phyloP scores from a whole-genome alignment of 2,329 filamentous ascomycete genomes.

The Acrodontium crateriforme region DNA sequence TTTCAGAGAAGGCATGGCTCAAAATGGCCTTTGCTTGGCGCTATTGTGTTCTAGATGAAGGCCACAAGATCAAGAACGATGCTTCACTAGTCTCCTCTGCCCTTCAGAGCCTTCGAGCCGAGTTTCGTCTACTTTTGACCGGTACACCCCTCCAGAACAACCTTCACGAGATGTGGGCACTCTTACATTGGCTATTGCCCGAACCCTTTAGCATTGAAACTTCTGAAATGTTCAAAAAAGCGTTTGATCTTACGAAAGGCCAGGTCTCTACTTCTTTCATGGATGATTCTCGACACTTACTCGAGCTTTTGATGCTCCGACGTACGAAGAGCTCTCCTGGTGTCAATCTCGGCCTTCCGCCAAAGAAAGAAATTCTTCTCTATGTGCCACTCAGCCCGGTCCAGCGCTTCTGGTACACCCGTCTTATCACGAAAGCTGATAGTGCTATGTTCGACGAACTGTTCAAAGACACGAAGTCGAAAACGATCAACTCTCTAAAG shows the following conservation, averaged over 20 bases:
- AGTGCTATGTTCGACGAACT: conserved; percentile 38
- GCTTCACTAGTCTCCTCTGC: conserved; percentile 29
- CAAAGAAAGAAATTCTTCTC: conserved; percentile 43
- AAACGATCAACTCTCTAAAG: conserved; percentile 27
- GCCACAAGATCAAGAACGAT: conserved; percentile 40
- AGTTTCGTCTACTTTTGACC: conserved; percentile 38
- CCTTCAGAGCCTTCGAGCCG: conserved; percentile 31
- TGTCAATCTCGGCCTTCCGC: conserved; percentile 41
- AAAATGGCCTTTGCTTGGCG: conserved; percentile 38
- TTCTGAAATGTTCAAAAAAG: conserved; percentile 36
- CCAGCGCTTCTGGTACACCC: conserved; percentile 45
- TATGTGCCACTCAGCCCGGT: conserved; percentile 45
- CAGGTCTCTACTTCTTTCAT: conserved; percentile 40
- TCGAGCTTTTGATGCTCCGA: conserved; percentile 46
- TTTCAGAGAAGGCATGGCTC: conserved; percentile 35
- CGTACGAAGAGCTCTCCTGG: conserved; percentile 42
- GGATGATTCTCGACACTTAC: conserved; percentile 36
- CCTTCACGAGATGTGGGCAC: conserved; percentile 42
- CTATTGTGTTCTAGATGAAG: conserved; percentile 41
- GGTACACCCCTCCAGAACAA: conserved; percentile 48
- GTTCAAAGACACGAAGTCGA: conserved; percentile 34
- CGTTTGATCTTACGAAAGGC: conserved; percentile 43
- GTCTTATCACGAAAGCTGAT: conserved; percentile 42
- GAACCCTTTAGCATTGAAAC: conserved; percentile 43
- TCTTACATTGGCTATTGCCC: conserved; percentile 44